Conservation (phyloP, 768 basidiomycete genomes). For the Clitopilus hobsonii region DNA sequence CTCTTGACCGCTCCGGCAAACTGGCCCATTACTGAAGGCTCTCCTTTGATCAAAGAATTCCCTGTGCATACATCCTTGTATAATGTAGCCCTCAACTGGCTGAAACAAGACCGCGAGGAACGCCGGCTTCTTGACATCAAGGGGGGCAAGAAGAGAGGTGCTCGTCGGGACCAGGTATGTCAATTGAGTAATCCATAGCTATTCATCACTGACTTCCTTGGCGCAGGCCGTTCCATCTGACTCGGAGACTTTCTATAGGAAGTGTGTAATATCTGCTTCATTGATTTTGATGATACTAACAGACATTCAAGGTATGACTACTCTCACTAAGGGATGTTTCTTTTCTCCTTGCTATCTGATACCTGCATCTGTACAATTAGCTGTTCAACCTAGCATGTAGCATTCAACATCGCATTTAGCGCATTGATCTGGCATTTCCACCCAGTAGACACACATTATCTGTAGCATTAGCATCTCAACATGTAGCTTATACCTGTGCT, state of each 20-base stretch:
- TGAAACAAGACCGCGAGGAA: slow-evolving; percentile 74
- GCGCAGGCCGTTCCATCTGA: slow-evolving; percentile 58
- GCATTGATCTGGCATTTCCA: background rate
- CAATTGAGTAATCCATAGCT: background rate
- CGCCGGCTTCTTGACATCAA: slow-evolving; percentile 53
- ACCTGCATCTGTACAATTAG: background rate
- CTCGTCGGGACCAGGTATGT: slow-evolving; percentile 50
- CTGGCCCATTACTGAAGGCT: slow-evolving; percentile 53
- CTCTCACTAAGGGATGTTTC: slow-evolving; percentile 22
- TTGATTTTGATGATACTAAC: background rate
- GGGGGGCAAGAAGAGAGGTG: slow-evolving; percentile 58
- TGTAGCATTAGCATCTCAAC: slow-evolving; percentile 2
- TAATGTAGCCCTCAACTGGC: slow-evolving; percentile 77
- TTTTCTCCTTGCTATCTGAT: background rate
- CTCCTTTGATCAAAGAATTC: slow-evolving; percentile 15
- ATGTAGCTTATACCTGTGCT: slow-evolving; percentile 4
- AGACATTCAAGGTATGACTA: slow-evolving; percentile 34
- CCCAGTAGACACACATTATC: too few relatives aligned
- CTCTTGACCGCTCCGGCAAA: slow-evolving; percentile 62
- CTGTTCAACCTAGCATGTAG: slow-evolving; percentile 10
- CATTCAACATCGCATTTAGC: background rate
- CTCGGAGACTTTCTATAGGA: slow-evolving; percentile 82
- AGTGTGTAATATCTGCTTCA: slow-evolving; percentile 41
- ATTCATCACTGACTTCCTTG: slow-evolving; percentile 4
- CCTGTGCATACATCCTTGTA: slow-evolving; percentile 45